Base-by-base conservation (phyloP, 108 stramenopile genomes). In the Asterionellopsis glacialis region DNA sequence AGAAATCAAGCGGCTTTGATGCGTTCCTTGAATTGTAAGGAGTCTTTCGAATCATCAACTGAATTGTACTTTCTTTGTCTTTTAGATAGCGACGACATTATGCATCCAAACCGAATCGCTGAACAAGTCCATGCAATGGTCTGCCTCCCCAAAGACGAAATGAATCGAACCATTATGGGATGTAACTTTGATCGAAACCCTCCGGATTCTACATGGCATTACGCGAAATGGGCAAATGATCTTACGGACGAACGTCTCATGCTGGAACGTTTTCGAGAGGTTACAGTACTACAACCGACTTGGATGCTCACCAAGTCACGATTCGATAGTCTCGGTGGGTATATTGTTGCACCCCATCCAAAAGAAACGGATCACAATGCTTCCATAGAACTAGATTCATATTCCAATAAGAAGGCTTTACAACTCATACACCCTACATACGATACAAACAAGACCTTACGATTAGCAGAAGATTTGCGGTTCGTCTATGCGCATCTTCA, bases 241-340 rank as follows among this genome's bases (percentile, higher is more conserved):
- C 69, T 96, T 10, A 28, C 75, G 4, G 79, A 88, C 49, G 86
- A 91, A 28, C 71, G 91, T 24, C 59, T 96, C 33, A 62, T 69
- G 56, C 54, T 93, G 51, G 91, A 96, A 64, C 61, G 73, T 22
- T 94, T 82, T 76, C 77, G 95, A 22, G 95, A 96, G 65, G 73
- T 92, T 14, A 93, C 95, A 24, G 55, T 96, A 21, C 51, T 96
- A 16, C 95, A 96, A 62, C 95, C 95, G 26, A 94, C 95, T 0
- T 96, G 95, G 95, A 84, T 83, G 57, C 39, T 96, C 27, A 51
- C 60, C 14, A 56, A 65, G 41, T 16, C 57, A 6, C 64, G 82
- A 59, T 96, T 84, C 58, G 57, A 78, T 22, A 48, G 51, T 16
- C 57, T 89, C 42, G 89, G 88, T 23, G 89, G 92, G n/a, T 96